Evolutionary conservation across 192 early-diverging fungal species (phyloP).

Genomic region (Coemansia brasiliensis): DNA sequence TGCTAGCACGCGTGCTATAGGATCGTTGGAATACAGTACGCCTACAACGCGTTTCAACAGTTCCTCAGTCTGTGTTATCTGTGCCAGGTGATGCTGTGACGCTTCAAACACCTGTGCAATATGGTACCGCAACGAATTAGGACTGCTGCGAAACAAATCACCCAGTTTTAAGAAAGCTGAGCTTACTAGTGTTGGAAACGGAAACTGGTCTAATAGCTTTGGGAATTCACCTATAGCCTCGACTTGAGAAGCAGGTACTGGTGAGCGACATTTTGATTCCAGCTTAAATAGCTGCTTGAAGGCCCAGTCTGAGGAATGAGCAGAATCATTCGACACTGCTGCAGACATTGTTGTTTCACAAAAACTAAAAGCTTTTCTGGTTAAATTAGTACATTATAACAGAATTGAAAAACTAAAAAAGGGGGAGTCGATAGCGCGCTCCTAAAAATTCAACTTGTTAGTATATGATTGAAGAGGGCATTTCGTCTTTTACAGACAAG

Average conservation of each 20-base stretch:
- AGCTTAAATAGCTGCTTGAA: constrained; percentile 56
- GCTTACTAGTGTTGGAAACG: constrained; percentile 54
- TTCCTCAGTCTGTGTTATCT: constrained; percentile 46
- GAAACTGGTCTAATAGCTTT: constrained; percentile 55
- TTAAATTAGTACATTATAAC: too few species aligned
- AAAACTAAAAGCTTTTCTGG: neutral
- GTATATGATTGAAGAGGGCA: neutral
- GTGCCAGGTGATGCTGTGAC: constrained; percentile 40
- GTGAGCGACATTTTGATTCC: constrained; percentile 49
- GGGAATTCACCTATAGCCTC: constrained; percentile 54
- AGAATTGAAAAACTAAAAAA: neutral
- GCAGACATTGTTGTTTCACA: constrained; percentile 12
- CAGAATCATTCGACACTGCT: constrained; percentile 8
- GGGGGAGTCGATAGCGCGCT: too few species aligned
- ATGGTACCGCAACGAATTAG: constrained; percentile 51
- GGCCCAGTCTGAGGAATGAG: constrained; percentile 47
- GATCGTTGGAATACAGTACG: constrained; percentile 55
- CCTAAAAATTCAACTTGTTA: too few species aligned
- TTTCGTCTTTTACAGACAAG: neutral
- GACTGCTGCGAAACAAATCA: constrained; percentile 50
- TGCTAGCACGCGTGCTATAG: constrained; percentile 52
- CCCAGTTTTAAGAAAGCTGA: constrained; percentile 57
- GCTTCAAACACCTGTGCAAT: constrained; percentile 51
- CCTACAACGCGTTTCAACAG: constrained; percentile 51
- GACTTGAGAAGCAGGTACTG: constrained; percentile 36